Evolutionary conservation across 306 rosid genomes (phyloP), one percentile per base, ranked within the genome.

Genomic region (Dalbergia cultrata): DNA sequence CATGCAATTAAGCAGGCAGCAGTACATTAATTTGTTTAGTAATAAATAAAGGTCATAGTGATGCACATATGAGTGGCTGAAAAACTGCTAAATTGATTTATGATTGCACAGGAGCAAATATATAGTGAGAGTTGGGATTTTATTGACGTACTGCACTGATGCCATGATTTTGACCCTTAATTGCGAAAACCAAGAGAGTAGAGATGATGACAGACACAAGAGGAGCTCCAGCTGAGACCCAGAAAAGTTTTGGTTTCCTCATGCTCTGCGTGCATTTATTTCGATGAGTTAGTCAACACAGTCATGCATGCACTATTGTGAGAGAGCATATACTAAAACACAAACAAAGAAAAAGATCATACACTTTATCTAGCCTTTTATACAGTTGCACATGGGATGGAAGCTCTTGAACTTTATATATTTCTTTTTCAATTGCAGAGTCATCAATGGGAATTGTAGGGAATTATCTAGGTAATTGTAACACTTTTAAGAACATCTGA

Each of bases 161-260:
- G 86, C 98, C 98, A 79, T 88, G 98, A 19, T 81, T 65, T 77
- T 90, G 83, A 67, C 86, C 98, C 78, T 89, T 91, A 66, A 80
- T 75, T 33, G 97, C 96, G 77, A 91, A 95, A 58, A 87, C 90
- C 11, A 95, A 19, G 16, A 95, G 69, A 14, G 99, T 95, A 22
- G 99, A 93, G 72, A 93, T 57, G 31, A 95, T 92, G 61, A 95
- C 99, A 10, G 84, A 95, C 39, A 72, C 64, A 47, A 95, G 88
- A 63, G 99, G 99, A 22, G 99, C 96, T 68, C 98, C 99, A 26
- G 99, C 99, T 71, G 98, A 91, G 31, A 95, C 87, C 99, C 99
- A 95, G 71, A 95, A 95, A 64, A 95, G 72, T 78, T 82, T 95
- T 72, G 99, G 97, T 72, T 71, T 95, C 72, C 73, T 91, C 39